A percentile compares a stretch with the other conserved stretches of the same genome.
phyloP scores from a whole-genome alignment of 2,329 filamentous ascomycete genomes.

The Fusarium gaditjirri region DNA sequence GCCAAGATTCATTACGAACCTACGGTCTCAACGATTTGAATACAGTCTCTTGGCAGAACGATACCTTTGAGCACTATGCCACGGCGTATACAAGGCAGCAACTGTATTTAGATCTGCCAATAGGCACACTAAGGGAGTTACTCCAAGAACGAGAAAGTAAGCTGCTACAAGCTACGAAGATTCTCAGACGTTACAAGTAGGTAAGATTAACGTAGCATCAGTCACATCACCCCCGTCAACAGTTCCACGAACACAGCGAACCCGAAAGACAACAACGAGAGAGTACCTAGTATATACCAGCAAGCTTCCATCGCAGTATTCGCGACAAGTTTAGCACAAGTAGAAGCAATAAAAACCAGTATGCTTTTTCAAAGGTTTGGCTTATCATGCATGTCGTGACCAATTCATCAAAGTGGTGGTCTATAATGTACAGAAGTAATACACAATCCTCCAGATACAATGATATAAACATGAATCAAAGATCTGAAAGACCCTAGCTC shows the following conservation, averaged over 20 bases:
- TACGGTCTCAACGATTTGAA: not conserved
- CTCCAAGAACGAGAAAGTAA: not conserved
- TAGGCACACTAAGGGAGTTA: not conserved
- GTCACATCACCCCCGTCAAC: not conserved
- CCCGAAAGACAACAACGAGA: not conserved
- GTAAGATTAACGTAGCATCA: not conserved
- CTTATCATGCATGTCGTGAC: not conserved
- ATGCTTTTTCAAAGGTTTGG: not conserved
- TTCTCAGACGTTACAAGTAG: not conserved
- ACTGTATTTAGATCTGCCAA: not conserved
- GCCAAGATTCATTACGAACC: not conserved
- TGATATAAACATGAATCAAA: not conserved
- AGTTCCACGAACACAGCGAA: not conserved
- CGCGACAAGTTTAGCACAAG: not conserved
- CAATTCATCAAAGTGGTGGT: not conserved
- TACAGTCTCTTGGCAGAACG: not conserved
- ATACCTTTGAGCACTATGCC: too few species aligned
- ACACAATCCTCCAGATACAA: not conserved
- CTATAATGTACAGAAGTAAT: conserved; percentile 19
- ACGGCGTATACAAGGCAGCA: not conserved
- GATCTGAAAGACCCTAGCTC: conserved; percentile 7
- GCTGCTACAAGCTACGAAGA: not conserved
- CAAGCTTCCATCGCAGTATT: not conserved
- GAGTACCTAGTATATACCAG: not conserved
- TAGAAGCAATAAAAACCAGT: not conserved